Evolutionary conservation across 352 stramenopile species (phyloP).

Genomic region (Globisporangium radiosum): DNA sequence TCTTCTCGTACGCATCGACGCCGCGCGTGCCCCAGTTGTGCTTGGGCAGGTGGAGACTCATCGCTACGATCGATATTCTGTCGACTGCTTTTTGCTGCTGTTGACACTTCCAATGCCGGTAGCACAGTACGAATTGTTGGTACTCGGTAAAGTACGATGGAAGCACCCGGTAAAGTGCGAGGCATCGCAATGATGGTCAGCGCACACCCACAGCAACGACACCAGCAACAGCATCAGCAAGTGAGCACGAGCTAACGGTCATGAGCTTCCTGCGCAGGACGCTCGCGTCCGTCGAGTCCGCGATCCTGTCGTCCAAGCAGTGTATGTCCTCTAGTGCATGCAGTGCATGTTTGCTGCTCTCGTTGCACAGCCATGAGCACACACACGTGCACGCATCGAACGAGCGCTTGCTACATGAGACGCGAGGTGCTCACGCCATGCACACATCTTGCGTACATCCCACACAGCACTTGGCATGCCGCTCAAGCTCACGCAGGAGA

Average conservation of each 20-base stretch:
- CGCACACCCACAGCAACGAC: not conserved
- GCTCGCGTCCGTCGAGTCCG: constrained; percentile 68
- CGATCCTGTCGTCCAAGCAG: constrained; percentile 77
- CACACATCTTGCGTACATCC: too few relatives aligned
- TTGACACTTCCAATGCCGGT: not conserved
- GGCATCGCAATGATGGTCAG: not conserved
- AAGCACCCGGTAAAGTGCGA: not conserved
- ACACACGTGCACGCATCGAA: too few relatives aligned
- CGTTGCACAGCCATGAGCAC: too few relatives aligned
- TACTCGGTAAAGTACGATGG: not conserved
- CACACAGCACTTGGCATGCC: constrained; percentile 57
- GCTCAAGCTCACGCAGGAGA: constrained; percentile 68
- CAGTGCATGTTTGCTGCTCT: not conserved
- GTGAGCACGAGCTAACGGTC: constrained; percentile 1
- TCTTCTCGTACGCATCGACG: constrained; percentile 85
- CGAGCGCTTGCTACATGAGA: too few relatives aligned
- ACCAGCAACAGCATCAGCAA: not conserved
- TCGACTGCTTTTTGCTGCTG: not conserved
- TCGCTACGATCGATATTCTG: constrained; percentile 10
- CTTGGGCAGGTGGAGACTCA: constrained; percentile 84
- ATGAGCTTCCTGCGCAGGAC: constrained; percentile 74
- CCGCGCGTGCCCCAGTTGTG: constrained; percentile 78
- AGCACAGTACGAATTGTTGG: not conserved
- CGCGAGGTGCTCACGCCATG: too few relatives aligned
- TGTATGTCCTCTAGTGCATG: constrained; percentile 28